Percentiles rank a stretch among this genome's conserved stretches.
Conservation (phyloP, 345 rosid species). For the Citrus sp. region DNA sequence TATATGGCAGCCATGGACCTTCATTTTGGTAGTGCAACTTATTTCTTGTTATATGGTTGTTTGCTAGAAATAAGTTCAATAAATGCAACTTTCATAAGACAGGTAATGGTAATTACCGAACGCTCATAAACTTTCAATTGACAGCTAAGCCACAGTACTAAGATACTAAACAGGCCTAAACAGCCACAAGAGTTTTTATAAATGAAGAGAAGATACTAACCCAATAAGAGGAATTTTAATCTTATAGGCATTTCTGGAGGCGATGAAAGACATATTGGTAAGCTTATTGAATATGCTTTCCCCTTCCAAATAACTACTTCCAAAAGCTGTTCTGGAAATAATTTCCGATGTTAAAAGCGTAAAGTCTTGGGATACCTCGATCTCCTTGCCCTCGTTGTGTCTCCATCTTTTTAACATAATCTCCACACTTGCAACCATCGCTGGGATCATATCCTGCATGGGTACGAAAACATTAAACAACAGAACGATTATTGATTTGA, state of each 20-base stretch:
- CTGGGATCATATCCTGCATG: constrained; percentile 30
- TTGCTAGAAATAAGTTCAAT: no score
- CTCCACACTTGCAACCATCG: constrained; percentile 32
- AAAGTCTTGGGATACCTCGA: constrained; percentile 36
- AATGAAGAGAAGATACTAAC: constrained; percentile 8
- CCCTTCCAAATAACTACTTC: constrained; percentile 45
- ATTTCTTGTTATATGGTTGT: no score
- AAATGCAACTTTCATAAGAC: no score
- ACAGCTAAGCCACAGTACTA: no score
- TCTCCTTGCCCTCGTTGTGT: constrained; percentile 27
- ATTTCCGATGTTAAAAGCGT: constrained; percentile 25
- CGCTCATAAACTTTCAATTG: no score
- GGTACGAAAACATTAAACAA: no score
- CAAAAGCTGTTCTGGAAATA: constrained; percentile 52
- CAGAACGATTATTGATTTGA: no score
- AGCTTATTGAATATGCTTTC: constrained; percentile 36
- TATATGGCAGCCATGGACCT: no score
- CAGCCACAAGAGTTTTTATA: no score
- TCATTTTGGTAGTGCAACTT: no score
- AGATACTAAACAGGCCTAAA: no score
- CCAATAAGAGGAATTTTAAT: constrained; percentile 28
- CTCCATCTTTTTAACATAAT: constrained; percentile 46
- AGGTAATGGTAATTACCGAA: no score
- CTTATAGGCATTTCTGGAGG: constrained; percentile 7
- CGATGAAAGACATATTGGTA: constrained; percentile 12